These are phyloP conservation scores for Phlyctochytrium planicorne DNA, from an alignment of 192 early-diverging fungal genomes.

Conservation along the genomic window DNA sequence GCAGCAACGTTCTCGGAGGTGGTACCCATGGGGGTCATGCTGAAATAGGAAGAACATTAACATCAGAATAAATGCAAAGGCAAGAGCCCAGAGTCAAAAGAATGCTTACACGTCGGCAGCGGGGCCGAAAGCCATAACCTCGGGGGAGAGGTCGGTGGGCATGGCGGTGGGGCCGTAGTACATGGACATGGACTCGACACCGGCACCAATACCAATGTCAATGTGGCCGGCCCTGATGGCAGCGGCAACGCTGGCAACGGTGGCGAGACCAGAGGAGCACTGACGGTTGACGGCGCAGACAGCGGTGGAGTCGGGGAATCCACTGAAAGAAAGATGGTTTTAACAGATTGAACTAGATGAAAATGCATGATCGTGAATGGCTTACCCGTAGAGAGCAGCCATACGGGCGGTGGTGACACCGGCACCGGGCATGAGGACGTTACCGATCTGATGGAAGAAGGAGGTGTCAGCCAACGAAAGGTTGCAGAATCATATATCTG, in stretches of 20 bases:
- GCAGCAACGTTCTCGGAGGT: conserved; percentile 97
- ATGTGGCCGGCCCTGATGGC: conserved; percentile 88
- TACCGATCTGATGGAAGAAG: too few relatives aligned
- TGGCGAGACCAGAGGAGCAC: conserved; percentile 91
- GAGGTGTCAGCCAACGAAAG: too few relatives aligned
- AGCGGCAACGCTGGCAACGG: conserved; percentile 81
- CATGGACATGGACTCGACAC: conserved; percentile 91
- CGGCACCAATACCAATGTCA: conserved; percentile 90
- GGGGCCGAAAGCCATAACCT: conserved; percentile 69
- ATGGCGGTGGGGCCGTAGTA: conserved; percentile 82
- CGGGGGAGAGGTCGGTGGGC: conserved; percentile 68
- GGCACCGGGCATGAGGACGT: conserved; percentile 83
- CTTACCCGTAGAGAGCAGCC: conserved; percentile 82
- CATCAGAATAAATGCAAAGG: not conserved
- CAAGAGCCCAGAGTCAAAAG: conserved; percentile 2
- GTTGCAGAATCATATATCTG: too few relatives aligned
- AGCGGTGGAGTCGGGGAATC: conserved; percentile 78
- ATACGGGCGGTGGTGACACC: conserved; percentile 88
- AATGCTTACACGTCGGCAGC: conserved; percentile 71
- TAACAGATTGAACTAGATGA: not conserved
- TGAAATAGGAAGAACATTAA: not conserved
- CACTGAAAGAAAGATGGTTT: too few relatives aligned
- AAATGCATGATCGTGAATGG: conserved; percentile 17
- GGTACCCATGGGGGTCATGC: conserved; percentile 62
- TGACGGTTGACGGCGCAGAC: conserved; percentile 89